Base-by-base conservation (phyloP, 208 protist genomes). In the Leishmania amazonensis region DNA sequence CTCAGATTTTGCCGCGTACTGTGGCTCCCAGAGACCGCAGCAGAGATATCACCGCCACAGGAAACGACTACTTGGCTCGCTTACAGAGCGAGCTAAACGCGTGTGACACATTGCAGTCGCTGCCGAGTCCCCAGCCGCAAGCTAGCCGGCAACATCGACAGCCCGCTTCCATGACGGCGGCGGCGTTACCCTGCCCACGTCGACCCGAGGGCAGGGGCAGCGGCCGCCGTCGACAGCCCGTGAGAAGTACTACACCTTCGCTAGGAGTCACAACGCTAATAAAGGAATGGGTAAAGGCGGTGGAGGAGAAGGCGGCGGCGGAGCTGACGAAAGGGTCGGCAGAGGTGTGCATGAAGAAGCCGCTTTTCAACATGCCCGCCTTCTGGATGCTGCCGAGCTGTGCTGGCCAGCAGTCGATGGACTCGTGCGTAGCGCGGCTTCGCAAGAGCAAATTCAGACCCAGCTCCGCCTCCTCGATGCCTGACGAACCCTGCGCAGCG, bases 381-480 rank as follows among this genome's bases (percentile, higher is more conserved):
- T 62, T 40, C 65, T 60, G 64, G 38, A 31, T 68, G 17, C 21
- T 45, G 3, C 28, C 64, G 0, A n/a, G 42, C 21, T 68, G 47
- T 15, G 49, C 72, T 9, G 58, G 53, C 11, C 53, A 54, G 8
- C 60, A 54, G 19, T 42, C 78, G 54, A 51, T 8, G n/a, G 2
- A 51, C 31, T 76, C 83, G 40, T 68, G 78, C 21, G 67, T 76
- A 31, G 67, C 58, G 83, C 83, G 78, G 11, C 78, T 86, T 75
- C 78, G 68, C 13, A 64, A 79, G 45, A 19, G 83, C 65, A 81
- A 75, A 70, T 82, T 86, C 64, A 38, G 45, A 17, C 49, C 75
- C 3, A 2, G n/a, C 19, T 31, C 62, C 11, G 6, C 60, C 13
- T 68, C 49, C 28, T 13, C 47, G 38, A 13, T 35, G 17, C 17